Conservation (phyloP, 768 basidiomycete species). For the Amanita pseudoporphyria region DNA sequence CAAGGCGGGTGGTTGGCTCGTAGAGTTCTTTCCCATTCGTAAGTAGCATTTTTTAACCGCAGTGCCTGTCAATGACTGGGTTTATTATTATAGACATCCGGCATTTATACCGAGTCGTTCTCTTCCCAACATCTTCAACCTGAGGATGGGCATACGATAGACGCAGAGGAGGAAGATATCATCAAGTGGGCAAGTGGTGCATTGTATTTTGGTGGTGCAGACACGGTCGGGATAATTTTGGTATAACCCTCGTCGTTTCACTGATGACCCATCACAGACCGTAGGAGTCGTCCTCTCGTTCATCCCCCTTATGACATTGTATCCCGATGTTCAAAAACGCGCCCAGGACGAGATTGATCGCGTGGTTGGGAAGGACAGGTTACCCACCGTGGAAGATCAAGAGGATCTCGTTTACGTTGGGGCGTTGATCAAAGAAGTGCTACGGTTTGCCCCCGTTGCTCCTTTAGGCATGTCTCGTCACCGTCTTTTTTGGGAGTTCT, state of each 20-base stretch:
- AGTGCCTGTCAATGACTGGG: too few species aligned
- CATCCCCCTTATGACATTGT: conserved; percentile 25
- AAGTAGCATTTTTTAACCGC: conserved; percentile 8
- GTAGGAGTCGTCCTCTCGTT: conserved; percentile 26
- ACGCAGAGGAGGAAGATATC: conserved; percentile 17
- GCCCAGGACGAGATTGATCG: conserved; percentile 25
- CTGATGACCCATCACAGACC: conserved; percentile 18
- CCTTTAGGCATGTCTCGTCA: conserved; percentile 11
- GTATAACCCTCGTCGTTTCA: neutral
- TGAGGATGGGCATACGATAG: conserved; percentile 15
- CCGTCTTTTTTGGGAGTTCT: neutral
- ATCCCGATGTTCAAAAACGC: conserved; percentile 28
- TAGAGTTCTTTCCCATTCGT: conserved; percentile 32
- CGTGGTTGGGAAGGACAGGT: conserved; percentile 16
- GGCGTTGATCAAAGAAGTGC: conserved; percentile 12
- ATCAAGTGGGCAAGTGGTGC: conserved; percentile 21
- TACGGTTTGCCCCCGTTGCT: conserved; percentile 12
- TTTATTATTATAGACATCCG: neutral
- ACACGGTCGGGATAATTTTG: conserved; percentile 20
- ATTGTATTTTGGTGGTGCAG: conserved; percentile 27
- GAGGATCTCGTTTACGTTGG: conserved; percentile 14
- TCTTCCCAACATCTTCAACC: conserved; percentile 7
- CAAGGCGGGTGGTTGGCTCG: conserved; percentile 26
- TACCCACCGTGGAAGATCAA: conserved; percentile 18
- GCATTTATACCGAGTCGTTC: conserved; percentile 1